A percentile compares a stretch with the other conserved stretches of the same genome.
Evolutionary conservation across 768 basidiomycete genomes (phyloP).

Genomic region (Omphalotus guepiniiformis): DNA sequence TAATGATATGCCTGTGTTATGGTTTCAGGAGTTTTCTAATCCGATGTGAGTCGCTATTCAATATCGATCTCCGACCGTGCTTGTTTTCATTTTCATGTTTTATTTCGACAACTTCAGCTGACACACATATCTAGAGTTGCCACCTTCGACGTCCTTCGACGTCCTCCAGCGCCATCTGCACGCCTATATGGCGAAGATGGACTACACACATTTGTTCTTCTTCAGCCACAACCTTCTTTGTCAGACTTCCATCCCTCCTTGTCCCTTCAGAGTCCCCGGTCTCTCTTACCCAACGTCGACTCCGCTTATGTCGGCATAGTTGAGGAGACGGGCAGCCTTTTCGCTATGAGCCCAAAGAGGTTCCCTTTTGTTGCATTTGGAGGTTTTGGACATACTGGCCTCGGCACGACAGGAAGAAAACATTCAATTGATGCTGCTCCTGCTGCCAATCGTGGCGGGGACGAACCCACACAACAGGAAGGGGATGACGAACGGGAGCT

Average conservation of each 20-base stretch:
- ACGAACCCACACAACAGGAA: not conserved
- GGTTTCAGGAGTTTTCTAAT: constrained; percentile 55
- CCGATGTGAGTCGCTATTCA: constrained; percentile 63
- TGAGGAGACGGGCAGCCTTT: constrained; percentile 67
- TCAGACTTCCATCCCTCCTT: constrained; percentile 68
- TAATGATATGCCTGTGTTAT: constrained; percentile 37
- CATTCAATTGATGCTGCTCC: not conserved
- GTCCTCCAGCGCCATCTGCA: constrained; percentile 17
- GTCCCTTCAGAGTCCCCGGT: constrained; percentile 15
- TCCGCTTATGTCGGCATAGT: constrained; percentile 82
- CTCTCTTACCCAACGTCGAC: constrained; percentile 42
- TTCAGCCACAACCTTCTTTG: constrained; percentile 79
- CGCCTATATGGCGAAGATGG: not conserved
- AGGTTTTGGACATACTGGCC: constrained; percentile 17
- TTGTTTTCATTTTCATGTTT: not conserved
- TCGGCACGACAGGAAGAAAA: constrained; percentile 30
- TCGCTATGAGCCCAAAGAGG: constrained; percentile 76
- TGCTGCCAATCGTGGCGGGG: constrained; percentile 6
- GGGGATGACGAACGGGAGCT: constrained; percentile 23
- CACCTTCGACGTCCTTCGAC: constrained; percentile 70
- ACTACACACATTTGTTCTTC: constrained; percentile 67
- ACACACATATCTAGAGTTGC: constrained; percentile 55
- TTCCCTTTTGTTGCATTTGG: constrained; percentile 83
- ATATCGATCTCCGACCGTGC: too few species aligned
- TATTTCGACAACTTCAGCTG: not conserved